Percentiles rank a stretch among this genome's conserved stretches.
Evolutionary conservation across 208 protist species (phyloP).

Genomic region (Novymonas esmeraldas): DNA sequence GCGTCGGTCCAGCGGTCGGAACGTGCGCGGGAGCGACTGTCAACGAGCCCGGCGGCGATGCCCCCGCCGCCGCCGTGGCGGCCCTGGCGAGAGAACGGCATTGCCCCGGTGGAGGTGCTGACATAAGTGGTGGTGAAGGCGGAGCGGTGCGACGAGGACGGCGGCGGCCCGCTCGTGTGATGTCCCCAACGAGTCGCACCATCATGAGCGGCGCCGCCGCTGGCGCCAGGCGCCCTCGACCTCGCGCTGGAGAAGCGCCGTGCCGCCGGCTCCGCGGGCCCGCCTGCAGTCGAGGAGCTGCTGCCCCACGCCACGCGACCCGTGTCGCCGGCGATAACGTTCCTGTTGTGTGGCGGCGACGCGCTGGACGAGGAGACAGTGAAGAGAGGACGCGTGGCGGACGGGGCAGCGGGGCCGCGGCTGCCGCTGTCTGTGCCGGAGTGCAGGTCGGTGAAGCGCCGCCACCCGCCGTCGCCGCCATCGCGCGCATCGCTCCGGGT

Average conservation of each 20-base stretch:
- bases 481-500: background rate
- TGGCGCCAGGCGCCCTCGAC: background rate
- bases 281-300: slow-evolving; percentile 2
- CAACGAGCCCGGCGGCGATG: slow-evolving; percentile 11
- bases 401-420: slow-evolving; percentile 7
- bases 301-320: slow-evolving; percentile 1
- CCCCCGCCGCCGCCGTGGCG: background rate
- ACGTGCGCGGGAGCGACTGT: slow-evolving; percentile 27
- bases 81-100: background rate
- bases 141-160: background rate
- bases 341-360: slow-evolving; percentile 14
- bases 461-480: background rate
- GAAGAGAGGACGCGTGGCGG: slow-evolving; percentile 29
- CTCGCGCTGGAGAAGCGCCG: background rate
- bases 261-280: background rate
- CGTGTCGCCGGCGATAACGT: slow-evolving; percentile 20
- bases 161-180: background rate
- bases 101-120: slow-evolving; percentile 3
- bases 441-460: slow-evolving; percentile 7
- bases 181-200: background rate
- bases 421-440: background rate
- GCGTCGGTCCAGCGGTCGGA: slow-evolving; percentile 33
- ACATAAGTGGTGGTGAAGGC: slow-evolving; percentile 25
- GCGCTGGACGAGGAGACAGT: slow-evolving; percentile 20
- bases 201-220: background rate